Conservation (phyloP, 2,329 filamentous ascomycete genomes). For the Colletotrichum tabaci region DNA sequence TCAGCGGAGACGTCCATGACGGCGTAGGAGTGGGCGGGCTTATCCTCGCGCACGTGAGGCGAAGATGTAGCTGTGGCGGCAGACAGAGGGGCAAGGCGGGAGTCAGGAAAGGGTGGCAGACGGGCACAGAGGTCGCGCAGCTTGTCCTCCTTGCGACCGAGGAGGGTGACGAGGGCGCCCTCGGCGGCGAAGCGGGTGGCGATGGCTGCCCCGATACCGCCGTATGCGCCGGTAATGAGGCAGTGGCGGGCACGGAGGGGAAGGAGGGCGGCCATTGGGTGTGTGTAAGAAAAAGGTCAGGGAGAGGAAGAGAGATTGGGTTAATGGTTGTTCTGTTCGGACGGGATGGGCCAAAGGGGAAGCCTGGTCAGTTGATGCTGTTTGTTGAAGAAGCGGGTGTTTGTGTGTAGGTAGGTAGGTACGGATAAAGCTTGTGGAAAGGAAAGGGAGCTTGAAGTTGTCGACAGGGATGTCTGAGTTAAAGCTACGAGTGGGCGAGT, state of each 20-base stretch:
- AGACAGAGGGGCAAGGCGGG: constrained; percentile 43
- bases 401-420: too few relatives aligned
- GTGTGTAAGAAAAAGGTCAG: too few relatives aligned
- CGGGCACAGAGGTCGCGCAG: constrained; percentile 59
- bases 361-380: neutral
- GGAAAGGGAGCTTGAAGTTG: constrained; percentile 10
- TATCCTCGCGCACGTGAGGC: constrained; percentile 1
- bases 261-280: constrained; percentile 29
- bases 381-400: constrained; percentile 5
- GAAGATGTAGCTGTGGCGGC: constrained; percentile 19
- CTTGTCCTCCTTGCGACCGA: constrained; percentile 69
- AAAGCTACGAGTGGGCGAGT: constrained; percentile 8
- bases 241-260: constrained; percentile 62
- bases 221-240: constrained; percentile 79
- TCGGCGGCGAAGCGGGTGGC: constrained; percentile 75
- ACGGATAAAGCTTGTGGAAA: neutral
- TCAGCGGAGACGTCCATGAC: constrained; percentile 42
- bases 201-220: constrained; percentile 79
- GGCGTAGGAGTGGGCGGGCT: constrained; percentile 36
- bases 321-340: neutral
- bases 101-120: constrained; percentile 43
- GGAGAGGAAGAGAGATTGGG: neutral
- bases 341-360: neutral
- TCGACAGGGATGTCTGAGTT: constrained; percentile 27
- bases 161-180: constrained; percentile 72